phyloP scores from a whole-genome alignment of 2,329 filamentous ascomycete species.

The Emydomyces testavorans region DNA sequence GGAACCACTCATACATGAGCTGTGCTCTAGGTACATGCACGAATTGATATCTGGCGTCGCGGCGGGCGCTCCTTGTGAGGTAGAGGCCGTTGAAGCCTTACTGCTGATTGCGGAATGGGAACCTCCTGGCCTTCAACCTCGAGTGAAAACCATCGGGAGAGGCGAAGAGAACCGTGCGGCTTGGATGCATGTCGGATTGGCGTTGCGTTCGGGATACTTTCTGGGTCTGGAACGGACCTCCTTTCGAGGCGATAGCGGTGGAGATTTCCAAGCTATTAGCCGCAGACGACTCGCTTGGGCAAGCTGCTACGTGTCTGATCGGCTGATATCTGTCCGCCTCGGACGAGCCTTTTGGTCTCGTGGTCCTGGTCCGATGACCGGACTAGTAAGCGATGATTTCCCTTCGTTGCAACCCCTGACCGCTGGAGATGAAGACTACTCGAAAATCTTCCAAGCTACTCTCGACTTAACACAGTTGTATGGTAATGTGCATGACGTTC shows the following conservation, averaged over 20 bases:
- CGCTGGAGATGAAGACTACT: conserved; percentile 54
- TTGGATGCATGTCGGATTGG: conserved; percentile 66
- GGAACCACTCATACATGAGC: conserved; percentile 51
- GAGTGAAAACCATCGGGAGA: conserved; percentile 52
- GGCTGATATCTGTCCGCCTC: conserved; percentile 58
- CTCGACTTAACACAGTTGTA: conserved; percentile 61
- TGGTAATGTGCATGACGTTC: conserved; percentile 60
- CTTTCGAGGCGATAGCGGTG: conserved; percentile 49
- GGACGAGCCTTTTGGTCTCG: conserved; percentile 64
- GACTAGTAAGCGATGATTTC: conserved; percentile 54
- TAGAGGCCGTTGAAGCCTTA: conserved; percentile 60
- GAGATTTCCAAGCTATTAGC: conserved; percentile 48
- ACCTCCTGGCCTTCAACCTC: conserved; percentile 50
- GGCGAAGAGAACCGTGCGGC: conserved; percentile 64
- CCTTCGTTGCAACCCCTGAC: conserved; percentile 50
- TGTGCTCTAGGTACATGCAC: conserved; percentile 60
- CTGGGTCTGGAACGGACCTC: conserved; percentile 58
- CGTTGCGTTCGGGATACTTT: conserved; percentile 58
- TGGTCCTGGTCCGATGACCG: conserved; percentile 55
- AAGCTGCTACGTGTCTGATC: conserved; percentile 55
- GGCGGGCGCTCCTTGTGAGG: conserved; percentile 53
- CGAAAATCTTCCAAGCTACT: conserved; percentile 58
- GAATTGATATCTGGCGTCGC: conserved; percentile 54
- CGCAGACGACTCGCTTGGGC: conserved; percentile 59
- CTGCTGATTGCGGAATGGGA: conserved; percentile 63